Percentiles rank a stretch among this genome's conserved stretches.
Evolutionary conservation across 2,329 filamentous ascomycete species (phyloP).

Genomic region (Arthrobotrys conoides): DNA sequence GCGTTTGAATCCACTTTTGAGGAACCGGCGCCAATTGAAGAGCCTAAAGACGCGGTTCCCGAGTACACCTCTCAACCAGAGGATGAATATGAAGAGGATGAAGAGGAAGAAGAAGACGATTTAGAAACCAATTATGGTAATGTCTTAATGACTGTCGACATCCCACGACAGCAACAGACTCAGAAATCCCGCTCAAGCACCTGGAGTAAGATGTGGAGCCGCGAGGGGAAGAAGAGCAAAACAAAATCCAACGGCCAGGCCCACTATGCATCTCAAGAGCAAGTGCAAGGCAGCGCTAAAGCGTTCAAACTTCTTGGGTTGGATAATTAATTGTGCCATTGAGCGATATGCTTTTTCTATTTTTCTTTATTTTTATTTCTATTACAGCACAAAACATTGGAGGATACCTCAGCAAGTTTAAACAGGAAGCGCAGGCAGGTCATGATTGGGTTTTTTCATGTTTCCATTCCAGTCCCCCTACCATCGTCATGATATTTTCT

Average conservation of each 20-base stretch:
- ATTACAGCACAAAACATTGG: background rate
- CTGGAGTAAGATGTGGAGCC: conserved; percentile 61
- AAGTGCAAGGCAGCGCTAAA: conserved; percentile 56
- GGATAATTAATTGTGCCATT: conserved; percentile 41
- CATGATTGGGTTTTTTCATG: conserved; percentile 23
- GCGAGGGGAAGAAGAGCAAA: conserved; percentile 51
- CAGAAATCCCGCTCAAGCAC: conserved; percentile 47
- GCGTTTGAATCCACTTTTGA: conserved; percentile 46
- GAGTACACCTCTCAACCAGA: conserved; percentile 47
- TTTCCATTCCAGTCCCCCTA: conserved; percentile 3
- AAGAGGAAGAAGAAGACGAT: conserved; percentile 53
- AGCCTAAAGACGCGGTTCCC: conserved; percentile 33
- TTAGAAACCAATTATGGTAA: conserved; percentile 52
- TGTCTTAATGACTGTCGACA: conserved; percentile 46
- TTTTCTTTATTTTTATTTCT: background rate
- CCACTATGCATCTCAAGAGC: conserved; percentile 43
- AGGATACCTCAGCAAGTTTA: conserved; percentile 25
- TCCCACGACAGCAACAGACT: conserved; percentile 38
- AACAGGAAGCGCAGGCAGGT: conserved; percentile 32
- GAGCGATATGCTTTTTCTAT: background rate
- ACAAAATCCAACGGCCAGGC: conserved; percentile 20
- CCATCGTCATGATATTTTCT: conserved; percentile 11
- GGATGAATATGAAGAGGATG: conserved; percentile 16
- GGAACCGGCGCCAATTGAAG: conserved; percentile 24
- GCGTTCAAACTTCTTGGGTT: conserved; percentile 57